A percentile compares a stretch with the other conserved stretches of the same genome.
Conservation (phyloP, 441 rosid genomes). For the Mallotus japonicus region DNA sequence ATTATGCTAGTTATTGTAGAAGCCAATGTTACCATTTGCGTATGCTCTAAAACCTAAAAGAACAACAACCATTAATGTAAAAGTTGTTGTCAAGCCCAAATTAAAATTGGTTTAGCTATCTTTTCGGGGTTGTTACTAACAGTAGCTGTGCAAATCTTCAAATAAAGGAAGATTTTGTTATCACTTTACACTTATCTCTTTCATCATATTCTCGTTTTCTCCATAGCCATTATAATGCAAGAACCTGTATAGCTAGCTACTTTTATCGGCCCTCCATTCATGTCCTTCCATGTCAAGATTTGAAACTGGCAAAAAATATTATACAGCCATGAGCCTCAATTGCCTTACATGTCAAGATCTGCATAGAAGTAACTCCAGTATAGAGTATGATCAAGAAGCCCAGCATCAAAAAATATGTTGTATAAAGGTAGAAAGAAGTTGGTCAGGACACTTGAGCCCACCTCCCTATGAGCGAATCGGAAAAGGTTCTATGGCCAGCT, state of each 20-base stretch:
- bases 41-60: not conserved
- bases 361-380: constrained; percentile 37
- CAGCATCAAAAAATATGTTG: constrained; percentile 17
- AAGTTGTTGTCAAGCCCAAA: not conserved
- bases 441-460: constrained; percentile 51
- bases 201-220: not conserved
- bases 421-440: constrained; percentile 40
- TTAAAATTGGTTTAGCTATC: not conserved
- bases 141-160: not conserved
- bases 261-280: not conserved
- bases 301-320: too few species aligned
- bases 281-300: not conserved
- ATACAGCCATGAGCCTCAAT: constrained; percentile 48
- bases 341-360: constrained; percentile 54
- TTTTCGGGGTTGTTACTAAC: not conserved
- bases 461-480: constrained; percentile 28
- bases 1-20: too few species aligned
- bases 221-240: not conserved
- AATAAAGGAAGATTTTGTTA: not conserved
- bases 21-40: too few species aligned
- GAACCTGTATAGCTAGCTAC: too few species aligned
- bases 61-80: not conserved
- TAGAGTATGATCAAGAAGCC: constrained; percentile 19
- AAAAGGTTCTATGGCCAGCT: constrained; percentile 20
- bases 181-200: not conserved